Conservation (phyloP, 1,284 basidiomycete species). For the Amylostereum chailletii region DNA sequence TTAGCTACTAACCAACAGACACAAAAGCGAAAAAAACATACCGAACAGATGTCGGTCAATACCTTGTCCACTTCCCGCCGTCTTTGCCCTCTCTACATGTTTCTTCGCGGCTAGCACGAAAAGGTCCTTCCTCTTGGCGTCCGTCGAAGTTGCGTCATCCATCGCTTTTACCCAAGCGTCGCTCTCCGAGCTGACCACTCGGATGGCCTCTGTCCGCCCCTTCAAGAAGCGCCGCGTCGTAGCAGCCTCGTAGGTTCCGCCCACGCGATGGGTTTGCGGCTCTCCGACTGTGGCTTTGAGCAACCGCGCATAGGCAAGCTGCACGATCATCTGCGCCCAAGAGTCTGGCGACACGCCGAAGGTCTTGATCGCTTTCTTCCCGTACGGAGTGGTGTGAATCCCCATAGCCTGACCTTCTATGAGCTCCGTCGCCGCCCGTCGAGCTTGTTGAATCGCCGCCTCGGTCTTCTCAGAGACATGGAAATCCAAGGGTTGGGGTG, state of each 20-base stretch:
- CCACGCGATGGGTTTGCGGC: conserved; percentile 29
- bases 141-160: conserved; percentile 37
- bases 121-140: conserved; percentile 41
- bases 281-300: conserved; percentile 20
- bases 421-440: conserved; percentile 50
- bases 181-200: conserved; percentile 66
- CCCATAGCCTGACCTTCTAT: conserved; percentile 60
- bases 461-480: conserved; percentile 39
- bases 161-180: conserved; percentile 71
- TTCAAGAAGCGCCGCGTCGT: conserved; percentile 79
- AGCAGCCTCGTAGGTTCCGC: conserved; percentile 85
- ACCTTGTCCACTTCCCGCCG: conserved; percentile 67
- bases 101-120: conserved; percentile 62
- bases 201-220: conserved; percentile 83
- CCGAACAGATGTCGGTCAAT: conserved; percentile 82
- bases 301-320: conserved; percentile 76
- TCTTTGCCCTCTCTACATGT: conserved; percentile 65
- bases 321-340: conserved; percentile 89
- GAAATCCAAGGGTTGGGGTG: conserved; percentile 51
- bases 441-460: conserved; percentile 48
- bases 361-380: conserved; percentile 81
- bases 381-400: conserved; percentile 68
- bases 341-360: conserved; percentile 83
- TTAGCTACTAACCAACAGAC: neutral
- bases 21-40: conserved; percentile 20